Percentiles rank a stretch among this genome's conserved stretches.
phyloP scores from a whole-genome alignment of 768 basidiomycete species.

The Phylloporus rhodoxanthus region DNA sequence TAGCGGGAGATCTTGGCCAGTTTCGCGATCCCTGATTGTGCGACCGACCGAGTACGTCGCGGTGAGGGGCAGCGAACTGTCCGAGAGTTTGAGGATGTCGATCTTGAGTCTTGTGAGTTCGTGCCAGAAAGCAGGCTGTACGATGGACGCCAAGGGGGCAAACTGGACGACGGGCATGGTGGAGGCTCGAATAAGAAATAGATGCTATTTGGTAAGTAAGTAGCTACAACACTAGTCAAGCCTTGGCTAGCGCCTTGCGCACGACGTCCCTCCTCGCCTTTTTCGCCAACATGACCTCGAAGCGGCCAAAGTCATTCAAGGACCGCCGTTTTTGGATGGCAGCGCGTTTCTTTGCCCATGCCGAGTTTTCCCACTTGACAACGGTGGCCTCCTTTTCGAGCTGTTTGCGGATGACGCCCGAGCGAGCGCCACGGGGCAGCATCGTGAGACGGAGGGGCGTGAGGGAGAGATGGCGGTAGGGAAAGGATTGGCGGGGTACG shows the following conservation, averaged over 20 bases:
- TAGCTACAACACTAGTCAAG: slow-evolving; percentile 9
- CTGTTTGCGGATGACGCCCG: slow-evolving; percentile 77
- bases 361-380: slow-evolving; percentile 83
- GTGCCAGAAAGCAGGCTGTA: slow-evolving; percentile 92
- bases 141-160: slow-evolving; percentile 77
- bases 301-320: slow-evolving; percentile 88
- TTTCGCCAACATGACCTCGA: slow-evolving; percentile 84
- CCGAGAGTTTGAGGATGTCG: slow-evolving; percentile 79
- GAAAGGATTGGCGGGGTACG: slow-evolving; percentile 88
- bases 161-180: slow-evolving; percentile 73
- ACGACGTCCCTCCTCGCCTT: slow-evolving; percentile 77
- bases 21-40: slow-evolving; percentile 69
- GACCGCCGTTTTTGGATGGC: slow-evolving; percentile 67
- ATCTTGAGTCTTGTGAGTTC: slow-evolving; percentile 85
- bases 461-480: slow-evolving; percentile 89
- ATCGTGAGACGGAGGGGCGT: slow-evolving; percentile 77
- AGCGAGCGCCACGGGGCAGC: slow-evolving; percentile 83
- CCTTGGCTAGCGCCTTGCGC: slow-evolving; percentile 49
- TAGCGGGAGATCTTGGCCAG: slow-evolving; percentile 66
- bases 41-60: slow-evolving; percentile 70
- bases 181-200: slow-evolving; percentile 12
- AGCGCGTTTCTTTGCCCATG: slow-evolving; percentile 84
- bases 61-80: slow-evolving; percentile 55
- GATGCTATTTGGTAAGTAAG: slow-evolving; percentile 7
- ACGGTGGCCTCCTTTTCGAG: slow-evolving; percentile 79